Percentiles rank a stretch among this genome's conserved stretches.
phyloP scores from a whole-genome alignment of 441 rosid species.

The Aquilaria agallochum region DNA sequence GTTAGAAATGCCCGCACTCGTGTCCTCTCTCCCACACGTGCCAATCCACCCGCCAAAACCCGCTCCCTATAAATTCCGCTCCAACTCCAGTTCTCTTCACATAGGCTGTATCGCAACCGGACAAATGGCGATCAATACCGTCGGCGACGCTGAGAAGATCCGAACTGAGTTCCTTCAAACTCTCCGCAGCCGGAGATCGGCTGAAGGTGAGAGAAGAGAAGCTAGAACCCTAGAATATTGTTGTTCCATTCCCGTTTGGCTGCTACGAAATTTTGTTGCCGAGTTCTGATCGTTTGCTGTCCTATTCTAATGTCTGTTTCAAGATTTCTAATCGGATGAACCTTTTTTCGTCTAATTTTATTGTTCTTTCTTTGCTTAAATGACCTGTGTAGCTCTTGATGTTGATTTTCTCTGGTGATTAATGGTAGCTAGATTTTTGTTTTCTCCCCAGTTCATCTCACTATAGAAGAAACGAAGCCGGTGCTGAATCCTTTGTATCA shows the following conservation, averaged over 20 bases:
- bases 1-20: conserved; percentile 10
- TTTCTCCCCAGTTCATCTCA: conserved; percentile 41
- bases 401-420: too few relatives aligned
- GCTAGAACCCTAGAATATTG: too few relatives aligned
- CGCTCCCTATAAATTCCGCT: conserved; percentile 14
- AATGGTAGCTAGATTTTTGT: too few relatives aligned
- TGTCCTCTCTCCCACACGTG: conserved; percentile 16
- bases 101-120: neutral
- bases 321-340: too few relatives aligned
- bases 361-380: too few relatives aligned
- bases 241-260: neutral
- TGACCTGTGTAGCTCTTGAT: too few relatives aligned
- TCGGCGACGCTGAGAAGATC: conserved; percentile 22
- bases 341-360: too few relatives aligned
- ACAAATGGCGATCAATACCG: conserved; percentile 3
- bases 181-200: conserved; percentile 52
- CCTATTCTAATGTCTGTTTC: too few relatives aligned
- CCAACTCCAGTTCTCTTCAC: neutral
- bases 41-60: conserved; percentile 17
- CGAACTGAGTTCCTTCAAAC: conserved; percentile 49
- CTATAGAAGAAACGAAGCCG: conserved; percentile 47
- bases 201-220: conserved; percentile 31
- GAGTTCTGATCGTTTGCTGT: too few relatives aligned
- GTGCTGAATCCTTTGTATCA: conserved; percentile 63
- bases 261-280: neutral